Evolutionary conservation across 352 stramenopile genomes (phyloP).

Genomic region (Phytophthora meadii): DNA sequence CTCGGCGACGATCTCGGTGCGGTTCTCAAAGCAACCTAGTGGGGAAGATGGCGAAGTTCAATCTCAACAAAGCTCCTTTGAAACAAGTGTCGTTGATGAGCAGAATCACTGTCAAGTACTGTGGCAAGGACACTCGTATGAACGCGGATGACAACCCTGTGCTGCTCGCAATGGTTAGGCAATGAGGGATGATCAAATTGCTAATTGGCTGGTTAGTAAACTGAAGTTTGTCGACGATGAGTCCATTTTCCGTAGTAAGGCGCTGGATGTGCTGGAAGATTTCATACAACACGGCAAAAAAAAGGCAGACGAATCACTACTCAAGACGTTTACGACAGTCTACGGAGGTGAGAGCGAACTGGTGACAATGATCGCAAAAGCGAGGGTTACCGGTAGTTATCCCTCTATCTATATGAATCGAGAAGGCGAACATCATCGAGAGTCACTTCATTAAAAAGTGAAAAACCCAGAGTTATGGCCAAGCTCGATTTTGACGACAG

Average conservation of each 20-base stretch:
- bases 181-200: background rate
- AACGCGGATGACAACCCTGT: background rate
- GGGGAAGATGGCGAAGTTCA: background rate
- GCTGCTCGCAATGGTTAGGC: background rate
- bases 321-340: background rate
- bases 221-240: background rate
- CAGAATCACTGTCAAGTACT: background rate
- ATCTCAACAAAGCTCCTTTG: background rate
- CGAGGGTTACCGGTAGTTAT: background rate
- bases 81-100: background rate
- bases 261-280: background rate
- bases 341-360: background rate
- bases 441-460: background rate
- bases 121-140: background rate
- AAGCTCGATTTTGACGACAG: background rate
- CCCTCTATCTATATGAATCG: no score
- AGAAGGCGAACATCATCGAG: background rate
- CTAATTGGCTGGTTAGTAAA: background rate
- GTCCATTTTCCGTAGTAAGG: background rate
- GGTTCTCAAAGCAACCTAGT: constrained; percentile 16
- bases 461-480: background rate
- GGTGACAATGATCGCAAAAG: background rate
- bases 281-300: background rate
- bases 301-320: background rate
- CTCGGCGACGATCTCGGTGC: background rate